Evolutionary conservation across 768 basidiomycete genomes (phyloP).

Genomic region (Rubroboletus satanas): DNA sequence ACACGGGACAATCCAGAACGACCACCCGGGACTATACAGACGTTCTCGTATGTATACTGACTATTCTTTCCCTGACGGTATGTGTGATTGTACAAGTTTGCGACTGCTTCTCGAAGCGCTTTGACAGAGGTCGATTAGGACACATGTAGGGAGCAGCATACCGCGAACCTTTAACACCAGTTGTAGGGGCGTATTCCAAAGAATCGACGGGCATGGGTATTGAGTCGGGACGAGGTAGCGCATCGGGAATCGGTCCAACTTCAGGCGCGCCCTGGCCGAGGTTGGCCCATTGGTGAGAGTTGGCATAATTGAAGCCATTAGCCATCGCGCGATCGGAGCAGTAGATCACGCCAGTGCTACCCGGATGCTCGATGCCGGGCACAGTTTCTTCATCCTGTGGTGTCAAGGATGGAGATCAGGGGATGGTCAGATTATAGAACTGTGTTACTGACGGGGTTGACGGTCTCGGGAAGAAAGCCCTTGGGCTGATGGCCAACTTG

Average conservation of each 20-base stretch:
- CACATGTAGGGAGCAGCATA: not conserved
- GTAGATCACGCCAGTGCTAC: slow-evolving; percentile 66
- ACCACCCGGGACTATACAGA: slow-evolving; percentile 93
- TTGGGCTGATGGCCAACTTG: slow-evolving; percentile 66
- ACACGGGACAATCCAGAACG: slow-evolving; percentile 86
- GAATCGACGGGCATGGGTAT: slow-evolving; percentile 68
- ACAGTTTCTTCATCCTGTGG: slow-evolving; percentile 81
- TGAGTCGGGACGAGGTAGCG: slow-evolving; percentile 58
- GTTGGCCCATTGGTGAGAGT: slow-evolving; percentile 80
- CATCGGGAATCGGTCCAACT: slow-evolving; percentile 78
- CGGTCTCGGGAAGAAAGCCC: slow-evolving; percentile 60
- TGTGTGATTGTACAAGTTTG: slow-evolving; percentile 81
- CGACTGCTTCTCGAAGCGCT: slow-evolving; percentile 87
- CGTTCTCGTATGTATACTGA: slow-evolving; percentile 89
- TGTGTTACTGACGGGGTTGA: slow-evolving; percentile 55
- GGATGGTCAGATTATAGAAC: not conserved
- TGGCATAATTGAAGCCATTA: slow-evolving; percentile 82
- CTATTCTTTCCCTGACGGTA: slow-evolving; percentile 79
- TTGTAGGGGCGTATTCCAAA: slow-evolving; percentile 89
- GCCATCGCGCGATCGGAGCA: slow-evolving; percentile 94
- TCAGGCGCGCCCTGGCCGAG: slow-evolving; percentile 92
- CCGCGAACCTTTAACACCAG: slow-evolving; percentile 73
- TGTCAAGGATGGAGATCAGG: slow-evolving; percentile 1
- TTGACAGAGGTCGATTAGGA: slow-evolving; percentile 6
- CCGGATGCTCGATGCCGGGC: slow-evolving; percentile 81